Percentiles rank a stretch among this genome's conserved stretches.
Evolutionary conservation across 2,329 filamentous ascomycete genomes (phyloP).

Genomic region (Ophiocordyceps sinensis): DNA sequence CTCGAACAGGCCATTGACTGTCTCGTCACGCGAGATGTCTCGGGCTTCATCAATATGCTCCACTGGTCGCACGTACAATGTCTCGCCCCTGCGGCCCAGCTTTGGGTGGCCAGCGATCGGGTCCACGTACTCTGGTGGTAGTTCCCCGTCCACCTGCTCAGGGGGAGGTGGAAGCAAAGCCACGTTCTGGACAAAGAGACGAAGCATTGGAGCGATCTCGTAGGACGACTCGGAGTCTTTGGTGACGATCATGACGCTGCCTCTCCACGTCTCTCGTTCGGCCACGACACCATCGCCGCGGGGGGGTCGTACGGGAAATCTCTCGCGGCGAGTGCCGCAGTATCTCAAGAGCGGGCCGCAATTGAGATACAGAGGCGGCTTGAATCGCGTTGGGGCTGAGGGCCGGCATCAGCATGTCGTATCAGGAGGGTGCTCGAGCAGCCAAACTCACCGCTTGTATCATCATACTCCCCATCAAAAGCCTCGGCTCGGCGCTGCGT

Average conservation of each 20-base stretch:
- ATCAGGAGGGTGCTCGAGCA: neutral
- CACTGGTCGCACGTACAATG: conserved; percentile 79
- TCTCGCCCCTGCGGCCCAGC: conserved; percentile 69
- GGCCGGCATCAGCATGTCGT: conserved; percentile 2
- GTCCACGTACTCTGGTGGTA: conserved; percentile 74
- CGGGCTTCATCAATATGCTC: conserved; percentile 65
- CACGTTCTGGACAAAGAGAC: conserved; percentile 77
- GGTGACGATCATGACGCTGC: conserved; percentile 91
- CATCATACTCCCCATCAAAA: conserved; percentile 55
- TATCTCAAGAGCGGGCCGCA: conserved; percentile 86
- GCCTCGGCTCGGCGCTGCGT: conserved; percentile 43
- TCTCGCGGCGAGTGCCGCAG: conserved; percentile 63
- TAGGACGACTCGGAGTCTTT: conserved; percentile 74
- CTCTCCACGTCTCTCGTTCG: conserved; percentile 77
- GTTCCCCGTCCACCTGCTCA: conserved; percentile 45
- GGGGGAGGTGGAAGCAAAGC: conserved; percentile 70
- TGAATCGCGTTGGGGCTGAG: conserved; percentile 54
- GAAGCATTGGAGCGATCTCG: conserved; percentile 59
- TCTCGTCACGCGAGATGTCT: conserved; percentile 68
- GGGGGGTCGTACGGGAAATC: conserved; percentile 17
- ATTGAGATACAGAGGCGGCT: conserved; percentile 70
- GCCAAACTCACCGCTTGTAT: conserved; percentile 34
- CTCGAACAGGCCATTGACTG: conserved; percentile 73
- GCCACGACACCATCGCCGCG: conserved; percentile 7
- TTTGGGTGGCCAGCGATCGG: conserved; percentile 81